phyloP scores from a whole-genome alignment of 2,329 filamentous ascomycete genomes.

The Penicillium sp. region DNA sequence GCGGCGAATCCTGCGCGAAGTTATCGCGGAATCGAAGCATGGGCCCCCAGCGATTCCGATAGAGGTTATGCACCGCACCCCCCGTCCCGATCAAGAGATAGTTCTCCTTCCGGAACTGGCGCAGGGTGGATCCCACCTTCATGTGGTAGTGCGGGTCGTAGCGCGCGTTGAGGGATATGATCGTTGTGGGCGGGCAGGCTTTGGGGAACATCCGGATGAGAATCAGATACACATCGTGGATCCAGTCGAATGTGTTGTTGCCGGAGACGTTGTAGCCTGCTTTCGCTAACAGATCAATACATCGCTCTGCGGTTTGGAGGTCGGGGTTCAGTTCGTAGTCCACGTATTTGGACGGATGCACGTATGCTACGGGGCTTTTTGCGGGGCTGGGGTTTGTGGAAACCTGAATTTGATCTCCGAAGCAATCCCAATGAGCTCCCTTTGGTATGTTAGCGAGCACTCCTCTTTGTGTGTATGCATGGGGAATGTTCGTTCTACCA shows the following conservation, averaged over 20 bases:
- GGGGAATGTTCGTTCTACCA: slow-evolving; percentile 47
- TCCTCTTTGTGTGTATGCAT: neutral
- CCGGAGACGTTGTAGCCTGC: slow-evolving; percentile 53
- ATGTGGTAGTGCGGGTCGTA: slow-evolving; percentile 57
- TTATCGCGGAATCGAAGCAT: slow-evolving; percentile 63
- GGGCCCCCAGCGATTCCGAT: slow-evolving; percentile 61
- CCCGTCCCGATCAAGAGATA: slow-evolving; percentile 59
- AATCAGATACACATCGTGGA: slow-evolving; percentile 66
- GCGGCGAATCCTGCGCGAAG: slow-evolving; percentile 57
- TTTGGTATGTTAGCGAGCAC: neutral
- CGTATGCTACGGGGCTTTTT: slow-evolving; percentile 63
- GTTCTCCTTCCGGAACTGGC: slow-evolving; percentile 51
- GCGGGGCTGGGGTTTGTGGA: slow-evolving; percentile 56
- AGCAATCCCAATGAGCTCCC: slow-evolving; percentile 64
- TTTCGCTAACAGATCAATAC: slow-evolving; percentile 48
- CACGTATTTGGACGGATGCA: slow-evolving; percentile 61
- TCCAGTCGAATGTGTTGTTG: slow-evolving; percentile 62
- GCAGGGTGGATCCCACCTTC: slow-evolving; percentile 54
- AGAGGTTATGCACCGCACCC: slow-evolving; percentile 66
- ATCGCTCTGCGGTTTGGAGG: slow-evolving; percentile 49
- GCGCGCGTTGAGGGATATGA: slow-evolving; percentile 53
- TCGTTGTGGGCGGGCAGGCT: slow-evolving; percentile 61
- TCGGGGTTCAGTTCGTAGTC: slow-evolving; percentile 60
- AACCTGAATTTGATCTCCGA: slow-evolving; percentile 55
- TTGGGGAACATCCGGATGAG: slow-evolving; percentile 65